Evolutionary conservation across 1,139 yeast species (phyloP), one percentile per base, ranked within the genome.

Genomic region (Kurtzmaniella natalensis): DNA sequence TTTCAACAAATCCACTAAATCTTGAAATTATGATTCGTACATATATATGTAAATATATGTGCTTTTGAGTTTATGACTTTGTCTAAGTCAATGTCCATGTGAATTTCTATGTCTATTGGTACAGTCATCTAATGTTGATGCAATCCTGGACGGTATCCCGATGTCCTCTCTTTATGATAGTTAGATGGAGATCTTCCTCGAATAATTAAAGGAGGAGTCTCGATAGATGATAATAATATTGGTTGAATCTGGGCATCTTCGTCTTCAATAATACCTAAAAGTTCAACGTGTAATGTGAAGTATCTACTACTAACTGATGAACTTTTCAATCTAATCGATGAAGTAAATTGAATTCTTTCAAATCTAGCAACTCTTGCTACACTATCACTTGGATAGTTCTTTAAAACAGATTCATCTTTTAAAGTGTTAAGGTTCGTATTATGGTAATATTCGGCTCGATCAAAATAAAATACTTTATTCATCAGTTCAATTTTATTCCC

Each of bases 161-260:
- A 55, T 11, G 69, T 62, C 42, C 62, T 53, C 37, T 64, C 69
- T 42, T 59, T 61, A 35, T 64, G 71, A 44, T 79, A 80, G 47
- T 75, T 78, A 1, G 84, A 74, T 5, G 86, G 85, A 6, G 84
- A 77, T 46, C 86, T 62, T 2, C 87, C 87, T 42, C 86, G 62
- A 22, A 80, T 72, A n/a, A 76, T 64, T 43, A 80, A 61, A 1
- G 82, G 79, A 1, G 84, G 84, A 1, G 84, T 78, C 46, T 70
- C 76, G 18, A 76, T 52, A 1, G 63, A 55, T 20, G 67, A 56
- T 35, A 67, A 53, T 37, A 67, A 53, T 19, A 64, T 53, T 2
- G 71, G 72, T 41, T 64, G 69, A 14, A 61, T 61, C 37, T 59
- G 62, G 27, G 54, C 45, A 24, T 59, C 62, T 16, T 64, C 70